phyloP scores from a whole-genome alignment of 2,329 filamentous ascomycete genomes.

The Verticillium zaregamsianum region DNA sequence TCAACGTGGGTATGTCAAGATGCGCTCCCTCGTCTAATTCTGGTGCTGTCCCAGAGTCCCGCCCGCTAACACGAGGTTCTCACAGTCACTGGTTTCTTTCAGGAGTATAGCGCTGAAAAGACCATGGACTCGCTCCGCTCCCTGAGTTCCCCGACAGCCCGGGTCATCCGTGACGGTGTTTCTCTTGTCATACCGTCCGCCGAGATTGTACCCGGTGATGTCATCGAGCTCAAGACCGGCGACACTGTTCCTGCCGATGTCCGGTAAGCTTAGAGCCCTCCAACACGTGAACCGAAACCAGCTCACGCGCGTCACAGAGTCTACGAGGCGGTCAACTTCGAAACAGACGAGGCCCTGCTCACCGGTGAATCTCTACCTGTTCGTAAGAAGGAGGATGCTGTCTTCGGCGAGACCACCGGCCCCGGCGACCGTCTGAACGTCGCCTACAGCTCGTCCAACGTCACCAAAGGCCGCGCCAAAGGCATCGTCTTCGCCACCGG shows the following conservation, averaged over 20 bases:
- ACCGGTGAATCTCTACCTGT: constrained; percentile 61
- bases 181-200: constrained; percentile 44
- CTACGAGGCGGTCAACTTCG: constrained; percentile 49
- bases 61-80: background rate
- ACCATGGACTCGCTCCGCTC: constrained; percentile 48
- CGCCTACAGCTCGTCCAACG: constrained; percentile 56
- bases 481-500: constrained; percentile 57
- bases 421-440: constrained; percentile 59
- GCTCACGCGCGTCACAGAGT: constrained; percentile 46
- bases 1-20: constrained; percentile 34
- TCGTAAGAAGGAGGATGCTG: constrained; percentile 43
- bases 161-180: constrained; percentile 44
- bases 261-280: constrained; percentile 15
- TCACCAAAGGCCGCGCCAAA: constrained; percentile 57
- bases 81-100: constrained; percentile 44
- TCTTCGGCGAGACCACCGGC: constrained; percentile 47
- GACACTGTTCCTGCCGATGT: constrained; percentile 38
- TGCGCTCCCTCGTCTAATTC: background rate
- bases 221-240: constrained; percentile 49
- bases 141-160: constrained; percentile 43
- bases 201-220: constrained; percentile 52
- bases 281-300: constrained; percentile 52
- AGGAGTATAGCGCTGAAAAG: constrained; percentile 49
- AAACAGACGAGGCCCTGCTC: constrained; percentile 57
- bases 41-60: background rate